Evolutionary conservation across 805 yeast species (phyloP), one percentile per base, ranked within the genome.

Genomic region (Saccharomycopsis synnaedendra): DNA sequence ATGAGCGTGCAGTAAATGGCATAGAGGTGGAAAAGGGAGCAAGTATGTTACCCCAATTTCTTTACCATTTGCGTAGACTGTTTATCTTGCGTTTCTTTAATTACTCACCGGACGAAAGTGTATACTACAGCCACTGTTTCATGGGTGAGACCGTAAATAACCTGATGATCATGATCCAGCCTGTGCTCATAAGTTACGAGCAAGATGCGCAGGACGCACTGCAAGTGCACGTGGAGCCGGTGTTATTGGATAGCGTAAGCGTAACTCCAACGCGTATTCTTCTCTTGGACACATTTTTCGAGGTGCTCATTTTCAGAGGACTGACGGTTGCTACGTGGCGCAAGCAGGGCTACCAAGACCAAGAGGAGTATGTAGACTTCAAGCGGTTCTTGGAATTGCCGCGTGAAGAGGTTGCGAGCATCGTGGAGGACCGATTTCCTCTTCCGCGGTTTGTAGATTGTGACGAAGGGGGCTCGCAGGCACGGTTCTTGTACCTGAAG

Each of bases 21-120:
- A 89, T 93, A 71, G 73, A 93, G 59, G 71, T 93, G 55, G 78
- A 89, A 1, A 88, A 82, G 50, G 83, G 82, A 61, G 89, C 87
- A 64, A 78, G 87, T 41, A 70, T 90, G 62, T 84, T 86, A 61
- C 99, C 99, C 31, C 98, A 93, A 66, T 94, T 93, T 60, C 82
- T 93, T 66, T 93, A 84, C 69, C 94, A 93, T 63, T 72, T 93
- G 67, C 84, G 98, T 69, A 82, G 98, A 64, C 87, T 97, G 1
- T 97, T 90, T 66, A 89, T 93, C 64, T 70, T 93, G 63, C 95
- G 87, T 64, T 95, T 90, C 41, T 93, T 93, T 74, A 93, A 93
- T 68, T 89, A 89, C 66, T 93, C 98, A 4, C 98, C 98, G 1
- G 99, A 93, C 70, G 99, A 93, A 70, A 88, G 97, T 41, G 96